These are phyloP conservation scores for Biancaea sappan DNA, from an alignment of 306 rosid genomes.

Conservation along the genomic window DNA sequence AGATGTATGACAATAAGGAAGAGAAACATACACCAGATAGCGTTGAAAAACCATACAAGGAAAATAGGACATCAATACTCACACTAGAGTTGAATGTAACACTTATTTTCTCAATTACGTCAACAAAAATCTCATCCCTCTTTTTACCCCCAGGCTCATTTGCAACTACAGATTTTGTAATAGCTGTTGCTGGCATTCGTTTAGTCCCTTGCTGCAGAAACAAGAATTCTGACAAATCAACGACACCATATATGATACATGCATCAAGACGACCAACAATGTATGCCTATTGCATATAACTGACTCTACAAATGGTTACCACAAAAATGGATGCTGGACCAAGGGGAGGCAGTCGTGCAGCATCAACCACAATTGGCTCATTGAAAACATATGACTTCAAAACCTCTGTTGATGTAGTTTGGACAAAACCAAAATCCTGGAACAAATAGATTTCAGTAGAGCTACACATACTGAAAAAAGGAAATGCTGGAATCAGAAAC, in stretches of 20 bases:
- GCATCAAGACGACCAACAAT: conserved; percentile 14
- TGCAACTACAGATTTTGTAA: conserved; percentile 86
- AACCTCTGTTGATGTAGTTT: conserved; percentile 95
- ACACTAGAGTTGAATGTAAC: conserved; percentile 94
- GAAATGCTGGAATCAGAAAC: conserved; percentile 13
- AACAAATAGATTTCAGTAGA: conserved; percentile 31
- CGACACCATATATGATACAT: conserved; percentile 27
- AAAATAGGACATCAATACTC: conserved; percentile 37
- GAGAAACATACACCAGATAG: conserved; percentile 3
- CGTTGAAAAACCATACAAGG: background rate
- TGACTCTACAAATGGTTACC: conserved; percentile 51
- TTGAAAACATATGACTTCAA: conserved; percentile 85
- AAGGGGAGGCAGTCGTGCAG: conserved; percentile 65
- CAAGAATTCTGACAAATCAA: conserved; percentile 31
- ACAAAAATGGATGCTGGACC: conserved; percentile 80
- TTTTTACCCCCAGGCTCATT: conserved; percentile 90
- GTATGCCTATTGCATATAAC: background rate
- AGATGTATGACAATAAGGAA: background rate
- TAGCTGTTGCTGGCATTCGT: conserved; percentile 90
- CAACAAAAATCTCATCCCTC: conserved; percentile 96
- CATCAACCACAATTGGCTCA: conserved; percentile 78
- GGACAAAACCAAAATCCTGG: conserved; percentile 91
- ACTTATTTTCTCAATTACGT: conserved; percentile 91
- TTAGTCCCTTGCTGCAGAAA: conserved; percentile 75
- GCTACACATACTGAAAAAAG: conserved; percentile 13